Conservation (phyloP, 2,329 filamentous ascomycete genomes). For the Podosphaera aphanis region DNA sequence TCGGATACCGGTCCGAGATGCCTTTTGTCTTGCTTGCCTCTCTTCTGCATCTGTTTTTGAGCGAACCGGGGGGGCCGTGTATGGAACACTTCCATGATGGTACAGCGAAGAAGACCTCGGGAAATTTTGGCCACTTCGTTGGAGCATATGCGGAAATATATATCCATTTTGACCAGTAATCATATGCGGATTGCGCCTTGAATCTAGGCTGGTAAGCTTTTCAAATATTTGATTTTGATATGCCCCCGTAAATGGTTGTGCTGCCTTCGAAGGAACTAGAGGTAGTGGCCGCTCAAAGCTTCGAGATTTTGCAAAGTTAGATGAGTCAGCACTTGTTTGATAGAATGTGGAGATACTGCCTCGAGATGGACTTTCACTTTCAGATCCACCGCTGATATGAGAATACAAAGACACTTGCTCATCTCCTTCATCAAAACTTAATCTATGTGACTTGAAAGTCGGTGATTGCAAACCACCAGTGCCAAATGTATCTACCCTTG, state of each 20-base stretch:
- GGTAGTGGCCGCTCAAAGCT: slow-evolving; percentile 29
- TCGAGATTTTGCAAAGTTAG: slow-evolving; percentile 25
- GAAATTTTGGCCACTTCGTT: slow-evolving; percentile 21
- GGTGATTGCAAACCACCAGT: slow-evolving; percentile 77
- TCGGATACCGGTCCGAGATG: slow-evolving; percentile 26
- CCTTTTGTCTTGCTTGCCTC: slow-evolving; percentile 29
- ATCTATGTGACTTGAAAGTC: slow-evolving; percentile 42
- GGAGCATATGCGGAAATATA: slow-evolving; percentile 21
- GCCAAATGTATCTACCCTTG: slow-evolving; percentile 56
- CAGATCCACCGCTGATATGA: slow-evolving; percentile 19
- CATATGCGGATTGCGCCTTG: slow-evolving; percentile 9
- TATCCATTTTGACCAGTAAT: slow-evolving; percentile 14
- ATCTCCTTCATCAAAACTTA: slow-evolving; percentile 86
- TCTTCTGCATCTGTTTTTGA: slow-evolving; percentile 80
- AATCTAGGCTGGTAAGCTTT: slow-evolving; percentile 24
- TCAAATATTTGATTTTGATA: slow-evolving; percentile 32
- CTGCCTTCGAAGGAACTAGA: slow-evolving; percentile 29
- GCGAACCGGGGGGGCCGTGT: slow-evolving; percentile 58
- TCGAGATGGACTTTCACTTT: slow-evolving; percentile 40
- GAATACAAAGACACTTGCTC: slow-evolving; percentile 40
- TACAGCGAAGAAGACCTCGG: slow-evolving; percentile 63
- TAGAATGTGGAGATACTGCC: slow-evolving; percentile 80
- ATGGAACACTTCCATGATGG: slow-evolving; percentile 58
- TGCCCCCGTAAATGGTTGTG: slow-evolving; percentile 30
- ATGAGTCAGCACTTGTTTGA: slow-evolving; percentile 51